Evolutionary conservation across 2,329 filamentous ascomycete species (phyloP).

Genomic region (Exophiala sp.): DNA sequence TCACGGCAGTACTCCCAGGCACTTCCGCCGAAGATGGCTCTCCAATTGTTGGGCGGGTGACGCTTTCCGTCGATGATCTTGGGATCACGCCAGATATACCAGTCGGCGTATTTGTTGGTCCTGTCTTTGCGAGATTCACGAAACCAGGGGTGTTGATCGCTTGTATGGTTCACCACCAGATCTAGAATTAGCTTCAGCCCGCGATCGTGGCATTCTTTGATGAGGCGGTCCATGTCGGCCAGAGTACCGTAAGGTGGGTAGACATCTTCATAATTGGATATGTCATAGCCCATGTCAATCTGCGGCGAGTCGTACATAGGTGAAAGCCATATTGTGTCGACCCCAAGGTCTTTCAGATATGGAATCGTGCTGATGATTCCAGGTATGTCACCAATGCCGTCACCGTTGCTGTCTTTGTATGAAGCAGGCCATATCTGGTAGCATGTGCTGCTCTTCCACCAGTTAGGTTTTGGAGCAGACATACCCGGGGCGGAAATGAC

Average conservation of each 20-base stretch:
- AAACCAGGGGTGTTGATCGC: slow-evolving; percentile 54
- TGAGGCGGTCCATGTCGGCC: slow-evolving; percentile 58
- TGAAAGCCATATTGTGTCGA: slow-evolving; percentile 37
- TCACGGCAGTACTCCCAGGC: slow-evolving; percentile 29
- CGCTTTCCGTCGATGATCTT: slow-evolving; percentile 52
- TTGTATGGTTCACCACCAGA: slow-evolving; percentile 72
- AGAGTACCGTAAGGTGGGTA: slow-evolving; percentile 62
- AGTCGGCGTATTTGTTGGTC: slow-evolving; percentile 51
- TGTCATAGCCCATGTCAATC: slow-evolving; percentile 64
- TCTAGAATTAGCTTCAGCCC: slow-evolving; percentile 68
- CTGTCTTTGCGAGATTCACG: slow-evolving; percentile 42
- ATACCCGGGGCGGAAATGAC: slow-evolving; percentile 4
- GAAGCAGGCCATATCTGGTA: slow-evolving; percentile 34
- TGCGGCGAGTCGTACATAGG: slow-evolving; percentile 60
- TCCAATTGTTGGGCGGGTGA: slow-evolving; percentile 56
- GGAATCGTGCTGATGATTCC: slow-evolving; percentile 33
- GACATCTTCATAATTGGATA: slow-evolving; percentile 61
- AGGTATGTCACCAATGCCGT: slow-evolving; percentile 34
- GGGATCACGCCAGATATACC: slow-evolving; percentile 61
- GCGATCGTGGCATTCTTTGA: slow-evolving; percentile 54
- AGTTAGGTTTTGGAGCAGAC: slow-evolving; percentile 20
- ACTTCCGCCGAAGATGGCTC: slow-evolving; percentile 37
- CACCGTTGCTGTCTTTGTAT: slow-evolving; percentile 35
- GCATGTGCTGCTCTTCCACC: slow-evolving; percentile 26
- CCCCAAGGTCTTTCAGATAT: slow-evolving; percentile 33